Evolutionary conservation across 1,139 yeast species (phyloP).

Genomic region (Lodderomyces jiufengensis): DNA sequence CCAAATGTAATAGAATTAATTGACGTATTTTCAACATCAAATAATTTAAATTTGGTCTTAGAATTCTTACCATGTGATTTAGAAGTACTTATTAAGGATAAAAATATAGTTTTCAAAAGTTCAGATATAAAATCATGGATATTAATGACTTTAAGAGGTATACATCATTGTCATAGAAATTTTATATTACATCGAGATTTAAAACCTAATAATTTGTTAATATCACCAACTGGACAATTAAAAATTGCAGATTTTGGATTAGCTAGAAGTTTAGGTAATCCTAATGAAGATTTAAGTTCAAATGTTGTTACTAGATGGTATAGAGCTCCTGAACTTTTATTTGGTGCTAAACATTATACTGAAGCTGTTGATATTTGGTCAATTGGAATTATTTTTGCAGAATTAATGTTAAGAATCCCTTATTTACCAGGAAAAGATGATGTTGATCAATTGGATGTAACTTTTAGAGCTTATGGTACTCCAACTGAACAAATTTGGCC

Average conservation of each 20-base stretch:
- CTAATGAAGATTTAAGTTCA: constrained; percentile 79
- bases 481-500: constrained; percentile 96
- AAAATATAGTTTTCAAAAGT: constrained; percentile 68
- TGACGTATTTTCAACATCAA: constrained; percentile 76
- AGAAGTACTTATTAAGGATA: constrained; percentile 85
- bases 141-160: constrained; percentile 88
- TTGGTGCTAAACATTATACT: constrained; percentile 87
- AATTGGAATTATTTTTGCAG: constrained; percentile 93
- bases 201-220: constrained; percentile 75
- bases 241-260: constrained; percentile 97
- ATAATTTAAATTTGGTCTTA: constrained; percentile 68
- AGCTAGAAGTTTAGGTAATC: constrained; percentile 77
- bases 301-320: constrained; percentile 98
- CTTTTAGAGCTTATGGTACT: constrained; percentile 92
- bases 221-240: constrained; percentile 82
- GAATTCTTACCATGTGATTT: constrained; percentile 91
- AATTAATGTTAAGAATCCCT: constrained; percentile 90
- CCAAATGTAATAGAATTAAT: constrained; percentile 79
- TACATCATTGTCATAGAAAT: constrained; percentile 92
- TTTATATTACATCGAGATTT: constrained; percentile 86
- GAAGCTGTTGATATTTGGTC: constrained; percentile 93
- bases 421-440: constrained; percentile 92
- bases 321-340: constrained; percentile 86
- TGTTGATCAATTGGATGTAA: constrained; percentile 81
- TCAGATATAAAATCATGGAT: constrained; percentile 94